phyloP scores from a whole-genome alignment of 78 protist genomes.

The Acrasis kona region DNA sequence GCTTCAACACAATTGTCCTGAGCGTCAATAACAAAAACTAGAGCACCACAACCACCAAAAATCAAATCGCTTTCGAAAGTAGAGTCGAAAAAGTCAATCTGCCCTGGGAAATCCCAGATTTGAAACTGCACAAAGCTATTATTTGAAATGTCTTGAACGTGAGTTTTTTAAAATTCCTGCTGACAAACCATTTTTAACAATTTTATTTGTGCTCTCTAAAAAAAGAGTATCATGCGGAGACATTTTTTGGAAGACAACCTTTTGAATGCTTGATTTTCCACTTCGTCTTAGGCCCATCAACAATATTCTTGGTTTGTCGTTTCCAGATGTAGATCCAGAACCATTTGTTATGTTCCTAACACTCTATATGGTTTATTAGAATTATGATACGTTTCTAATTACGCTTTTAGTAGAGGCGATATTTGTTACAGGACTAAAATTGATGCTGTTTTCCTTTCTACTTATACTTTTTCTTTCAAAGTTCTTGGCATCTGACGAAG shows the following conservation, averaged over 20 bases:
- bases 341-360: too few relatives aligned
- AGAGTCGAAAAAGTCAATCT: slow-evolving; percentile 53
- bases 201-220: slow-evolving; percentile 67
- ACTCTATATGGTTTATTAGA: too few relatives aligned
- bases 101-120: slow-evolving; percentile 94
- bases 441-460: too few relatives aligned
- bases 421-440: too few relatives aligned
- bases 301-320: slow-evolving; percentile 40
- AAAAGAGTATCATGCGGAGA: slow-evolving; percentile 90
- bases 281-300: slow-evolving; percentile 63
- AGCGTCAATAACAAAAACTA: slow-evolving; percentile 91
- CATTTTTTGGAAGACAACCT: slow-evolving; percentile 91
- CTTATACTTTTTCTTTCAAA: too few relatives aligned
- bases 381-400: too few relatives aligned
- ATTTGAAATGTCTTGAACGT: slow-evolving; percentile 55
- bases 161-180: not conserved
- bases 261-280: slow-evolving; percentile 83
- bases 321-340: too few relatives aligned
- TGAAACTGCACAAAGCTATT: slow-evolving; percentile 80
- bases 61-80: slow-evolving; percentile 51
- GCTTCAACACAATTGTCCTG: slow-evolving; percentile 33
- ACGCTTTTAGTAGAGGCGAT: too few relatives aligned
- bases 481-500: too few relatives aligned
- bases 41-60: slow-evolving; percentile 78
- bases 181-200: slow-evolving; percentile 41